Percentiles rank a stretch among this genome's conserved stretches.
Conservation (phyloP, 352 stramenopile genomes). For the Phytophthora citrophthora region DNA sequence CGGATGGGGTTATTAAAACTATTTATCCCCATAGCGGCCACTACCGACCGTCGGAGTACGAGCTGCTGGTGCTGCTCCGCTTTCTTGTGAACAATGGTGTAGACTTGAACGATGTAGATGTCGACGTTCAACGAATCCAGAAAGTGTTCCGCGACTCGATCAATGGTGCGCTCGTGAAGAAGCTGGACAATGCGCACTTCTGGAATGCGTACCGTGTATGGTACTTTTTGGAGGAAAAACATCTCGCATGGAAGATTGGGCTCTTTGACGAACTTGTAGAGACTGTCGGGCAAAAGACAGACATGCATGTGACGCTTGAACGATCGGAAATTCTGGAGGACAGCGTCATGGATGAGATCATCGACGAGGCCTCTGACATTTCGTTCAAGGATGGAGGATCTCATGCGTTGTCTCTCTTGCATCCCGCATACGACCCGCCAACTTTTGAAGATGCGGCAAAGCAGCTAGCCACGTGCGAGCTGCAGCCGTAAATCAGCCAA, state of each 20-base stretch:
- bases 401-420: constrained; percentile 33
- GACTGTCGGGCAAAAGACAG: constrained; percentile 59
- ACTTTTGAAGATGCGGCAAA: constrained; percentile 56
- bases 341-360: constrained; percentile 52
- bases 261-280: constrained; percentile 86
- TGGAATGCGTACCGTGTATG: constrained; percentile 81
- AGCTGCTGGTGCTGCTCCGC: constrained; percentile 94
- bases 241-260: constrained; percentile 74
- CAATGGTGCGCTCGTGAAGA: constrained; percentile 75
- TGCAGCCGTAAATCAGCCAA: constrained; percentile 40
- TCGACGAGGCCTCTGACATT: constrained; percentile 36
- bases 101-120: constrained; percentile 88
- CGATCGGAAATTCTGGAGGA: constrained; percentile 53
- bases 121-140: constrained; percentile 96
- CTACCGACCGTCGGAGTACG: constrained; percentile 95
- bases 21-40: constrained; percentile 98
- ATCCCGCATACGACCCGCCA: constrained; percentile 31
- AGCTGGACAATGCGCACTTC: constrained; percentile 88
- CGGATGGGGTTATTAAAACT: constrained; percentile 90
- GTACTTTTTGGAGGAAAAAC: constrained; percentile 79
- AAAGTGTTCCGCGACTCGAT: constrained; percentile 93
- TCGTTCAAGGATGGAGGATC: constrained; percentile 35
- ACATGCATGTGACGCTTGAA: constrained; percentile 45
- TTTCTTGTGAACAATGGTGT: constrained; percentile 93
- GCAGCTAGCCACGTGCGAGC: constrained; percentile 44